Base-by-base conservation (phyloP, 768 basidiomycete genomes). In the Tulasnella sp. region DNA sequence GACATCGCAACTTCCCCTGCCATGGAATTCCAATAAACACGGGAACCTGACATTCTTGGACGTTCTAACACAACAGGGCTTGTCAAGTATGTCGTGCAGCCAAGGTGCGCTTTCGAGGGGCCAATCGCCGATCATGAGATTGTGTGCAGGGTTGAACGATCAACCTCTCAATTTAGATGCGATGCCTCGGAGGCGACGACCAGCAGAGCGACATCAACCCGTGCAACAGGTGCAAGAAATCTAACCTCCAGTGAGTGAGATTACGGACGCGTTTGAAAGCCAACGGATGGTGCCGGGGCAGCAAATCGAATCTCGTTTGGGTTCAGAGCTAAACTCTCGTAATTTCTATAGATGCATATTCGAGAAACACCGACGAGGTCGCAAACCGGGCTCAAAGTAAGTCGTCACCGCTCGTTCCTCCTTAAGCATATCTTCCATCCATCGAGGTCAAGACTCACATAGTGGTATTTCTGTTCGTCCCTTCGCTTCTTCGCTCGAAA, bases 311-410 rank as follows among this genome's bases (percentile, higher is more conserved):
- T n/a, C n/a, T n/a, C n/a, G n/a, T n/a, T n/a, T n/a, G n/a, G n/a
- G n/a, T n/a, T n/a, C n/a, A n/a, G n/a, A n/a, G n/a, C n/a, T n/a
- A n/a, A 24, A 25, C 61, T 51, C 52, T 38, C 17, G 31, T 34
- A 5, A 34, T 8, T 29, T 38, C 44, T 27, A 50, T 65, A 89
- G 87, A 61, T 90, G 88, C 66, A 64, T 89, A 31, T 92, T 92
- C 65, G 88, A 92, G 73, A 92, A 91, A 70, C 88, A 92, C 70
- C 80, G 89, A 55, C 82, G 88, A 31, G 88, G 88, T 44, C 80
- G 88, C 59, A 92, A 92, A 66, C 88, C 88, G 17, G 89, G 88
- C 65, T 90, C 88, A 72, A 92, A 91, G 89, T 91, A 69, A 24
- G 75, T 71, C 46, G 41, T n/a, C 11, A 38, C 22, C n/a, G n/a